Base-by-base conservation (phyloP, 139 green algal species). In the Astrephomene gubernaculifera region DNA sequence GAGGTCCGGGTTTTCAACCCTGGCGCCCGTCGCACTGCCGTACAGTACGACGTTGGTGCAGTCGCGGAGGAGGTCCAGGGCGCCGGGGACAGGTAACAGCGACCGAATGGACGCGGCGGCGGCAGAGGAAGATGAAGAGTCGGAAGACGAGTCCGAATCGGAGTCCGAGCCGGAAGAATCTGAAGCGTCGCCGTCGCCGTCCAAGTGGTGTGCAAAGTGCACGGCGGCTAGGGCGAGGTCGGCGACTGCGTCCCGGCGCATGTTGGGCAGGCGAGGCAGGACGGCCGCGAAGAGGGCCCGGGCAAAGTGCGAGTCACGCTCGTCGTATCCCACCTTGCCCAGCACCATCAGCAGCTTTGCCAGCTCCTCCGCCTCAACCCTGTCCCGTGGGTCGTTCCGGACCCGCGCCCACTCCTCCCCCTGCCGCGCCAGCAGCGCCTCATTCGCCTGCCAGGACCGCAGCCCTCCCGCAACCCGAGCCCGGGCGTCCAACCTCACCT, bases 401-500 rank as follows among this genome's bases (percentile, higher is more conserved):
- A 1, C 57, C 2, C 10, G 0, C 4, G 4, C 38, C 74, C 74
- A 71, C 53, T 36, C 45, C 1, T 39, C 54, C 74, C 9, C 45
- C 54, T 71, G 54, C 33, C 9, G 4, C 73, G 36, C 73, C 73
- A 69, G 3, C 1, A 22, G 19, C 9, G 41, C 29, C 14, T 41
- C 24, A 2, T 61, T 36, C 25, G 43, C 33, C 4, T 43, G 44
- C 70, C 70, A 78, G 24, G 43, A 63, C 70, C 41, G 29, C 49
- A 25, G 12, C 49, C 49, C 49, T 17, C 12, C 12, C 49, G 12
- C 70, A 29, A 61, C 25, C 14, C 33, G 19, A 63, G 29, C 43
- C n/a, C 8, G 43, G 29, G 70, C n/a, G 49, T 78, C 43, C 43
- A 38, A 75, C 38, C 68, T 75, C 38, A 36, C 38, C 68, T 75